Conservation (phyloP, 1,139 yeast species). For the Pichia sp. region DNA sequence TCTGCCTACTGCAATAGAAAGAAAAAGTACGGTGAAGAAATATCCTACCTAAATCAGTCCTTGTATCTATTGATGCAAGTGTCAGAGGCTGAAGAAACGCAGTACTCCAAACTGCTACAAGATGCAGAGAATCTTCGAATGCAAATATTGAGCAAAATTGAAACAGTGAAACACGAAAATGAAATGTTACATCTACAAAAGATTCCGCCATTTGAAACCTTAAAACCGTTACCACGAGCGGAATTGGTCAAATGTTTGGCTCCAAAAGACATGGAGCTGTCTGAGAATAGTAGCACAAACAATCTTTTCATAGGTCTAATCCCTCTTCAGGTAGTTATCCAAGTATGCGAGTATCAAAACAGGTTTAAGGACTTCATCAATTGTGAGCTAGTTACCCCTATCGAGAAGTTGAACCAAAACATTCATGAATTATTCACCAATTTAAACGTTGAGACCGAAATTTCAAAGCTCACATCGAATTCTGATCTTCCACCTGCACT, state of each 20-base stretch:
- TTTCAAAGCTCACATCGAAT: conserved; percentile 57
- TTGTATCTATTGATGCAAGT: conserved; percentile 37
- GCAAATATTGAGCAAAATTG: conserved; percentile 43
- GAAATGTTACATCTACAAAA: conserved; percentile 69
- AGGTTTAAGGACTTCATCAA: conserved; percentile 56
- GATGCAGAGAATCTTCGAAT: conserved; percentile 20
- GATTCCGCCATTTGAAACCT: conserved; percentile 47
- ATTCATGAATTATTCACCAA: conserved; percentile 44
- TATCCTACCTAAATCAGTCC: conserved; percentile 47
- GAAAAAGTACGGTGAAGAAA: conserved; percentile 65
- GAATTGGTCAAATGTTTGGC: conserved; percentile 52
- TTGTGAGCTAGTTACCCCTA: conserved; percentile 48
- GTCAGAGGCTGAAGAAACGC: not conserved
- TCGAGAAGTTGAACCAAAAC: conserved; percentile 46
- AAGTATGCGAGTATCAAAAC: conserved; percentile 65
- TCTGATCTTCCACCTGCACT: not conserved
- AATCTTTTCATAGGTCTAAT: conserved; percentile 51
- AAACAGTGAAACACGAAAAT: conserved; percentile 69
- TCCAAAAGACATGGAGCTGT: conserved; percentile 33
- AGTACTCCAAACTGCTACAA: conserved; percentile 15
- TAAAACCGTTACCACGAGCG: conserved; percentile 46
- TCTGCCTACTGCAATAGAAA: conserved; percentile 47
- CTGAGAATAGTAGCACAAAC: conserved; percentile 13
- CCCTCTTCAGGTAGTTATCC: conserved; percentile 64
- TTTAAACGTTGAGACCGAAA: conserved; percentile 53